Evolutionary conservation across 768 basidiomycete genomes (phyloP).

Genomic region (Boletus sensibilis): DNA sequence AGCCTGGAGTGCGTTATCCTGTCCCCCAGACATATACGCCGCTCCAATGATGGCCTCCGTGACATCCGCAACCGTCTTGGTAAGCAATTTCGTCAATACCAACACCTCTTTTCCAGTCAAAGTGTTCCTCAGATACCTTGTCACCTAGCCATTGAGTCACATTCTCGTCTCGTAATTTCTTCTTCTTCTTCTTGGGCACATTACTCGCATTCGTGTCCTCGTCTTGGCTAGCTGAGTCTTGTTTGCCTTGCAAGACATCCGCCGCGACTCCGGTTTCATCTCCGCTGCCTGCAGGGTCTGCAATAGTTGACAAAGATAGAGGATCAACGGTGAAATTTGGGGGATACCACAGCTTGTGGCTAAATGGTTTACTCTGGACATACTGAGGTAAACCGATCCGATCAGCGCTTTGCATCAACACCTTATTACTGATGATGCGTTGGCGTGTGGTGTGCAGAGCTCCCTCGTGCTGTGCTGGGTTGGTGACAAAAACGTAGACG

Average conservation of each 20-base stretch:
- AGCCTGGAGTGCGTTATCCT: constrained; percentile 60
- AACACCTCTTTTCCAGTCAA: background rate
- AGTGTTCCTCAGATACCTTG: constrained; percentile 49
- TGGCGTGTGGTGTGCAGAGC: constrained; percentile 65
- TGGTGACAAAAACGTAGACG: constrained; percentile 68
- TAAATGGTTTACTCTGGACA: constrained; percentile 71
- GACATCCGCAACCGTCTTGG: constrained; percentile 78
- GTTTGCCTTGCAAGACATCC: constrained; percentile 9
- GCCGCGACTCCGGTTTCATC: constrained; percentile 26
- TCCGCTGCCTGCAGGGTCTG: constrained; percentile 30
- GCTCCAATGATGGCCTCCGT: constrained; percentile 84
- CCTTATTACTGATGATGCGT: constrained; percentile 71
- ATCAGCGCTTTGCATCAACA: constrained; percentile 54
- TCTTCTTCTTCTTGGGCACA: constrained; percentile 40
- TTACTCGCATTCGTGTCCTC: constrained; percentile 7
- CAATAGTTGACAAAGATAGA: constrained; percentile 10
- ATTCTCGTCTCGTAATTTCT: constrained; percentile 41
- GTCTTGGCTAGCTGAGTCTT: constrained; percentile 12
- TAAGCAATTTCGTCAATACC: constrained; percentile 14
- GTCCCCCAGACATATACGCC: constrained; percentile 72
- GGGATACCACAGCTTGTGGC: constrained; percentile 65
- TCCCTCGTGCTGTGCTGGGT: constrained; percentile 64
- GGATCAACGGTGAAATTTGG: constrained; percentile 39
- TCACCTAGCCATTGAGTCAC: constrained; percentile 65
- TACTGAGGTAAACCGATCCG: constrained; percentile 64